Base-by-base conservation (phyloP, 352 stramenopile genomes). In the Poterioochromonas sp. region DNA sequence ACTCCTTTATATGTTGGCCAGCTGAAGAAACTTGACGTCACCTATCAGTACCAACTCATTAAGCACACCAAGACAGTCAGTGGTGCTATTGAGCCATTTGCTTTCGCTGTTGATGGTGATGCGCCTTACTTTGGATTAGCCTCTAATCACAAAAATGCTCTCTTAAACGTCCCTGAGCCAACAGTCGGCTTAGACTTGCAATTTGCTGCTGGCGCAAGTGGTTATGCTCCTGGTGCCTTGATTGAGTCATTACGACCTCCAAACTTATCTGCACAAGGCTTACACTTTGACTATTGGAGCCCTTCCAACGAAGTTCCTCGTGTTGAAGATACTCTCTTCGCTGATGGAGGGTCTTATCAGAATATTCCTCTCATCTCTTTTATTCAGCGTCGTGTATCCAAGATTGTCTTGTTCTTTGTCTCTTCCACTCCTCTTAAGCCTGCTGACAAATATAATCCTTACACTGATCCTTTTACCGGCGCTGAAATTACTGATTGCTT, bases 11-110 rank as follows among this genome's bases (percentile, higher is more conserved):
- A 58, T 29, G n/a, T 54, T 22, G 68, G 68, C 22, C 68, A 76
- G n/a, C n/a, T 76, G 32, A 51, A 76, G 39, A 76, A 51, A 8
- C 29, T 44, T 15, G 68, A 76, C 5, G 68, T 76, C 5, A 41
- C 5, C 2, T 76, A 76, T n/a, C 3, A 39, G 18, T 76, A 76
- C n/a, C 35, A 5, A 44, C 11, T 1, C 2, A 40, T 37, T 22
- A 8, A 37, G 1, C 68, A 54, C 39, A 62, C 5, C 1, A 54
- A n/a, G 12, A 32, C 11, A 5, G n/a, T 76, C 1, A 37, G 68
- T 22, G 68, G 68, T 37, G 68, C 68, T 22, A 54, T 76, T 62
- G 68, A 76, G n/a, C 29, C 68, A 35, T 76, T 76, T 62, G 68
- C 68, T 3, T 76, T 76, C n/a, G 5, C 0, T 11, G 1, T 3